A percentile compares a stretch with the other conserved stretches of the same genome.
phyloP scores from a whole-genome alignment of 202 grass and related monocot genomes.

The Brachypodium distachyon region DNA sequence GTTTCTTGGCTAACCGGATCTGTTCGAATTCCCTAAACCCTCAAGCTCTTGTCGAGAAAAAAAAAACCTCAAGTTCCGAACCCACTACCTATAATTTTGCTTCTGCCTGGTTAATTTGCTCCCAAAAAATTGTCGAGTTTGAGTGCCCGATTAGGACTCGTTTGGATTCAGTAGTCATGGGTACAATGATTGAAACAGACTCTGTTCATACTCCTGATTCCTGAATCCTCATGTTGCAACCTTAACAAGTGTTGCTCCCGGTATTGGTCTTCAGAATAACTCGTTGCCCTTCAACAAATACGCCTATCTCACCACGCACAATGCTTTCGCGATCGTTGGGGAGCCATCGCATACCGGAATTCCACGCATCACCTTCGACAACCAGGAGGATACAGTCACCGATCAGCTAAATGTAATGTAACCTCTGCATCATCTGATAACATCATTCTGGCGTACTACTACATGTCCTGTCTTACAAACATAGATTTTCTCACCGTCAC shows the following conservation, averaged over 20 bases:
- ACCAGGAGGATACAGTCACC: slow-evolving; percentile 82
- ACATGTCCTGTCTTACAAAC: background rate
- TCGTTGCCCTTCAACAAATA: slow-evolving; percentile 99
- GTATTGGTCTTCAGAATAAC: slow-evolving; percentile 52
- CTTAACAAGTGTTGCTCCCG: background rate
- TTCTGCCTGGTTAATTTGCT: background rate
- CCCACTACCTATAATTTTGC: no score
- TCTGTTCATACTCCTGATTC: background rate
- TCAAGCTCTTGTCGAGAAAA: no score
- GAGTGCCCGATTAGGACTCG: background rate
- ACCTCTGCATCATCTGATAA: background rate
- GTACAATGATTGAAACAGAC: background rate
- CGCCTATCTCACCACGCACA: slow-evolving; percentile 94
- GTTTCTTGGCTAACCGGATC: background rate
- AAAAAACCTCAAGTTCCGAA: no score
- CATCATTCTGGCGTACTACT: background rate
- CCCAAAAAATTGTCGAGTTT: background rate
- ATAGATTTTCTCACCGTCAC: background rate
- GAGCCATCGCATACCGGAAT: slow-evolving; percentile 88
- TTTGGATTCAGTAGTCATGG: background rate
- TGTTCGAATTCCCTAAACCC: no score
- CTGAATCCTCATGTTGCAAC: no score
- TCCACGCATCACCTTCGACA: slow-evolving; percentile 74
- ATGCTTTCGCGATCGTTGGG: slow-evolving; percentile 70
- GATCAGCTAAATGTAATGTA: slow-evolving; percentile 91